phyloP scores from a whole-genome alignment of 352 stramenopile species.

The Phytophthora vignae region DNA sequence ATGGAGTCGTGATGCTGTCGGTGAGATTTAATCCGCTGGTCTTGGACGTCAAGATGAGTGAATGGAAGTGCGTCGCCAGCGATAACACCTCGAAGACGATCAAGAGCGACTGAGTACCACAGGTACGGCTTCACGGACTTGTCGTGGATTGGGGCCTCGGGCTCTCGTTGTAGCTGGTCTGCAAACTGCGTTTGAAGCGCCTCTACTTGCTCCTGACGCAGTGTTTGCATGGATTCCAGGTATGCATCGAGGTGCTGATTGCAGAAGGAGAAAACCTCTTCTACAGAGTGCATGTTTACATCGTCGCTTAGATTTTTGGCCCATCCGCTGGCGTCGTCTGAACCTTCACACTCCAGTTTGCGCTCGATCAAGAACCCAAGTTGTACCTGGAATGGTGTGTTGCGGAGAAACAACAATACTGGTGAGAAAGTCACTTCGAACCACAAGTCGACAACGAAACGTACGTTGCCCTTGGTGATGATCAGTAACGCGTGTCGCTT shows the following conservation, averaged over 20 bases:
- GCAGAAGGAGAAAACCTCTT: constrained; percentile 21
- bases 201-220: constrained; percentile 16
- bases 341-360: constrained; percentile 26
- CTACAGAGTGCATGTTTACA: constrained; percentile 12
- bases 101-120: constrained; percentile 48
- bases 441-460: background rate
- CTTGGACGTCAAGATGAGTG: background rate
- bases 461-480: constrained; percentile 43
- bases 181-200: constrained; percentile 6
- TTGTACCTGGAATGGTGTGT: constrained; percentile 41
- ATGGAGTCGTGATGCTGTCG: constrained; percentile 19
- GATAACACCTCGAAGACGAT: constrained; percentile 51
- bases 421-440: background rate
- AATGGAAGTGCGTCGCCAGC: constrained; percentile 29
- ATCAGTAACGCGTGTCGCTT: constrained; percentile 45
- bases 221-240: background rate
- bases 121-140: constrained; percentile 21
- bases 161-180: constrained; percentile 9
- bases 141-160: background rate
- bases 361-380: constrained; percentile 46
- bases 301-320: constrained; percentile 12
- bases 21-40: background rate
- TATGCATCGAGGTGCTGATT: constrained; percentile 22
- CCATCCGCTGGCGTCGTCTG: constrained; percentile 12
- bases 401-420: background rate